Conservation (phyloP, 2,329 filamentous ascomycete genomes). For the Fusarium sacchari region DNA sequence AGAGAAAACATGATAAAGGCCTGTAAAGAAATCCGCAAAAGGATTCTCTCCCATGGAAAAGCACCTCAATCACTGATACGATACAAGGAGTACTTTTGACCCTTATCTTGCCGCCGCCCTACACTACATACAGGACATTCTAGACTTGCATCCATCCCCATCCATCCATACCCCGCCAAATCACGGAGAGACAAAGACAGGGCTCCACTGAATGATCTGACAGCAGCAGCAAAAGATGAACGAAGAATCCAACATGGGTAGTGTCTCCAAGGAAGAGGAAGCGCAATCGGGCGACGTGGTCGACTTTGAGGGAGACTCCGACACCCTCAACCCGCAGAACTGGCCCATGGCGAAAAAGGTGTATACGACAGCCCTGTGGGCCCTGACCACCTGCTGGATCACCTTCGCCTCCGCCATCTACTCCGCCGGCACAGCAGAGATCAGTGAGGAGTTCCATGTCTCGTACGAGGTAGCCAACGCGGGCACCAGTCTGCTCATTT, state of each 20-base stretch:
- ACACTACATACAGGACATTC: not conserved
- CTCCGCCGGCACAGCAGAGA: slow-evolving; percentile 10
- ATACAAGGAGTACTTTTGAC: not conserved
- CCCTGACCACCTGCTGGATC: not conserved
- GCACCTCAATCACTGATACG: not conserved
- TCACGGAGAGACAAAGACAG: not conserved
- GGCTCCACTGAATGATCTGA: not conserved
- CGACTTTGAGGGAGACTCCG: not conserved
- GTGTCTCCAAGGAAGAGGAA: not conserved
- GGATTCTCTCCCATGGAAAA: not conserved
- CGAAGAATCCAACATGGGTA: not conserved
- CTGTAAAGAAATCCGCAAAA: not conserved
- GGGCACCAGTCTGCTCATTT: slow-evolving; percentile 13
- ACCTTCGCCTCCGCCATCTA: slow-evolving; percentile 2
- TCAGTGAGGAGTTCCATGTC: slow-evolving; percentile 4
- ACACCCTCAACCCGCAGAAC: not conserved
- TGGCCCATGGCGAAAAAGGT: not conserved
- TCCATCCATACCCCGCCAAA: not conserved
- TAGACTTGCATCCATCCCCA: not conserved
- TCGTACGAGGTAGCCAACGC: slow-evolving; percentile 12
- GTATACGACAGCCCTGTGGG: not conserved
- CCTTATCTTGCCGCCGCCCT: not conserved
- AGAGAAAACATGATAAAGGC: not conserved
- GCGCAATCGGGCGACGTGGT: not conserved
- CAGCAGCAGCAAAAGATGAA: not conserved